phyloP scores from a whole-genome alignment of 2,329 filamentous ascomycete species.

The Paecilomyces sp. region DNA sequence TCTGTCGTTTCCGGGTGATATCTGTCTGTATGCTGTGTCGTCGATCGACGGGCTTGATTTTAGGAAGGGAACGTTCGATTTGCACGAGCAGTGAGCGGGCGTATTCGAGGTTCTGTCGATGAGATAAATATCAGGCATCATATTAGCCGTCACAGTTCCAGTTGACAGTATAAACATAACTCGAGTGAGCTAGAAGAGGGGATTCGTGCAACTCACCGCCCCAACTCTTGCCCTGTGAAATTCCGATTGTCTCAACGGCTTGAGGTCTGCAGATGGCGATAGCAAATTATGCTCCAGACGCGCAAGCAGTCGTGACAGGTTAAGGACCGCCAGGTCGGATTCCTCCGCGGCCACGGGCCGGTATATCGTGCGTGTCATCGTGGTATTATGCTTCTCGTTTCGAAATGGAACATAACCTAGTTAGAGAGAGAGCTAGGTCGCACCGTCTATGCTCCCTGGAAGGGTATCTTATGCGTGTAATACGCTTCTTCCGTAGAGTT shows the following conservation, averaged over 20 bases:
- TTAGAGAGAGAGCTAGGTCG: background rate
- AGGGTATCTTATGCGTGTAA: no score
- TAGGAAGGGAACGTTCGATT: conserved; percentile 33
- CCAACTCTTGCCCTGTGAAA: conserved; percentile 36
- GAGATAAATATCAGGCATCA: conserved; percentile 3
- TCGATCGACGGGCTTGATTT: conserved; percentile 31
- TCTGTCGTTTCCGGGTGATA: conserved; percentile 29
- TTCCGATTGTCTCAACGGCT: conserved; percentile 29
- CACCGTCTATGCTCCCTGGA: background rate
- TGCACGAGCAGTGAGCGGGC: conserved; percentile 34
- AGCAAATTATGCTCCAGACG: conserved; percentile 39
- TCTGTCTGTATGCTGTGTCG: conserved; percentile 34
- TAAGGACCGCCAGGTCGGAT: conserved; percentile 13
- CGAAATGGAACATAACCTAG: background rate
- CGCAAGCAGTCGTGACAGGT: conserved; percentile 34
- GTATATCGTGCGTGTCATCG: background rate
- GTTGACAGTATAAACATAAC: background rate
- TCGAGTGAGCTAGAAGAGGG: background rate
- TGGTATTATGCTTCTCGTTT: background rate
- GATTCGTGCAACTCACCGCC: conserved; percentile 22
- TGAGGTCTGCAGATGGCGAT: conserved; percentile 28
- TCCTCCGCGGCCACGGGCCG: background rate
- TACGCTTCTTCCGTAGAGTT: background rate
- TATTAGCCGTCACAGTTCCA: background rate
- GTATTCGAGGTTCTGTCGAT: conserved; percentile 37